Evolutionary conservation across 208 protist genomes (phyloP), one percentile per base, ranked within the genome.

Genomic region (Crithidia sp.): DNA sequence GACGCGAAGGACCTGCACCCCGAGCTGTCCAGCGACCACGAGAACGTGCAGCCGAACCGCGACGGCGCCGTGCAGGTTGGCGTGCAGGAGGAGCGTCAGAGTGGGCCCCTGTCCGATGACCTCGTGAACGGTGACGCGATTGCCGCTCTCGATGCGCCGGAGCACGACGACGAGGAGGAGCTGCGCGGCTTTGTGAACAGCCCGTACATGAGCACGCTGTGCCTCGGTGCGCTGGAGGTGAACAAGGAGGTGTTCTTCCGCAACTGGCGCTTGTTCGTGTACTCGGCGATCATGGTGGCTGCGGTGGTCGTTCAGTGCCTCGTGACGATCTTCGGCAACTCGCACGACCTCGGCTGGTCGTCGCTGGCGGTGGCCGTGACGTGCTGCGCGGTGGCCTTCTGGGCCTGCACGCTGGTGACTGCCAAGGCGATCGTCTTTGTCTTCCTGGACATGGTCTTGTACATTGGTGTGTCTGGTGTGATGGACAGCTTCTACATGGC

Each of bases 391-490:
- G 28, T 40, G 16, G 44, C 40, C 7, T 86, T 88, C 54, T 75
- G 47, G 57, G 64, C 82, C 5, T 56, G 85, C 16, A 73, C 77
- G 12, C 43, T 73, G 12, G 69, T 83, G 12, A 60, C 77, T 13
- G 88, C 81, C n/a, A 86, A 85, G 65, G 76, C 79, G 4, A 86
- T 69, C 61, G 16, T 80, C 28, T 93, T 81, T 57, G 44, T 77
- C 3, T 90, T 82, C 64, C 16, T 86, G 10, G 70, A 75, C 40
- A 65, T 77, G 63, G 55, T 77, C 5, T 37, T 80, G n/a, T 90
- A 92, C 77, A n/a, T 90, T 40, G 67, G 77, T 47, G 47, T 92
- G 16, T 61, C 74, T 12, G 79, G 82, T 44, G 74, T 74, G 13
- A 41, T 90, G 36, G 72, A 88, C 58, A 81, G 40, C 57, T 86